phyloP scores from a whole-genome alignment of 768 basidiomycete species.

The Suillus spraguei region DNA sequence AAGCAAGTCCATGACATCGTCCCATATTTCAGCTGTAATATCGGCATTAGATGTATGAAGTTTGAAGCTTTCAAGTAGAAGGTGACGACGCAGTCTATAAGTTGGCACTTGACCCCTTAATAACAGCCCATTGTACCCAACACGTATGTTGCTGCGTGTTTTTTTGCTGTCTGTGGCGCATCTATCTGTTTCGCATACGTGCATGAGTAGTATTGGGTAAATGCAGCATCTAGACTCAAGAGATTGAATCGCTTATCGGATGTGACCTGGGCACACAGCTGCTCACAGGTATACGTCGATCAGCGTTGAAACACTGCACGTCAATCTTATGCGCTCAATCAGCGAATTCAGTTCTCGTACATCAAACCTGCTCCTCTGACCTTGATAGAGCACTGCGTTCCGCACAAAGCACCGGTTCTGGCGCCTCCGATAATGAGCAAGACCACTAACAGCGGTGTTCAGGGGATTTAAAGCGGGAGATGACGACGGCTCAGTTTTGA shows the following conservation, averaged over 20 bases:
- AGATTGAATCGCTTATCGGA: too few species aligned
- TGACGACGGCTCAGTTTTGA: background rate
- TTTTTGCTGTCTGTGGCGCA: background rate
- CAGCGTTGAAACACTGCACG: background rate
- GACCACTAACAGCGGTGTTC: background rate
- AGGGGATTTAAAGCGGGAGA: background rate
- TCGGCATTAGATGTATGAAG: too few species aligned
- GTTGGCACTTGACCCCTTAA: too few species aligned
- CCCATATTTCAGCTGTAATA: background rate
- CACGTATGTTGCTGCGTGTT: background rate
- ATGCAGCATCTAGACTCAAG: too few species aligned
- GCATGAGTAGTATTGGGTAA: background rate
- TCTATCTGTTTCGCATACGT: too few species aligned
- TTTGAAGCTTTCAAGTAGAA: background rate
- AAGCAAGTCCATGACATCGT: background rate
- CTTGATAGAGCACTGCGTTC: background rate
- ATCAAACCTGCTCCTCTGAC: background rate
- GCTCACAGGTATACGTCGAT: background rate
- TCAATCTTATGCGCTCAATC: background rate
- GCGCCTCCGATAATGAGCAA: background rate
- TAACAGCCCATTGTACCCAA: too few species aligned
- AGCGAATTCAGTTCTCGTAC: background rate
- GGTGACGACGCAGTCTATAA: background rate
- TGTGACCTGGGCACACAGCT: background rate
- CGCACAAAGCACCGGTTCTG: background rate